Conservation (phyloP, 164 flowering plant genomes). For the Umbellularia californica region DNA sequence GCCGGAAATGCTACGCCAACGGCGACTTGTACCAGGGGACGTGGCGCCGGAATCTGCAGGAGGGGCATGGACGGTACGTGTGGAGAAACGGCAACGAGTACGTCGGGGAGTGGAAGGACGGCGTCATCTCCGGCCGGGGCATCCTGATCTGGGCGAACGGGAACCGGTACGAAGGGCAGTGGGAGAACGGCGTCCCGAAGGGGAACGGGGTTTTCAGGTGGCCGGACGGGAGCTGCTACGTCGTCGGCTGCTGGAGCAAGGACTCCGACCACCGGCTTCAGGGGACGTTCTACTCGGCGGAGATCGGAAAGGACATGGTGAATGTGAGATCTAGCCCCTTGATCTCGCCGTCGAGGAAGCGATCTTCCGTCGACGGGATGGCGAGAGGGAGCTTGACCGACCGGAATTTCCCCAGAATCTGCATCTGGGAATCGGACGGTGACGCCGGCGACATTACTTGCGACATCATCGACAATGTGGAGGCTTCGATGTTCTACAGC, state of each 20-base stretch:
- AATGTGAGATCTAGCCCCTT: neutral
- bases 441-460: slow-evolving; percentile 86
- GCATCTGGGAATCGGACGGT: slow-evolving; percentile 83
- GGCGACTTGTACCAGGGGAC: slow-evolving; percentile 19
- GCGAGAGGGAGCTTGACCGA: slow-evolving; percentile 32
- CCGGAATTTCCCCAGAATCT: slow-evolving; percentile 59
- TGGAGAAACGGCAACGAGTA: slow-evolving; percentile 40
- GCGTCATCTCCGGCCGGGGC: slow-evolving; percentile 34
- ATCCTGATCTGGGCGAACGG: slow-evolving; percentile 42
- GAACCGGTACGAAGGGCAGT: slow-evolving; percentile 35
- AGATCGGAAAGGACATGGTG: neutral
- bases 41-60: slow-evolving; percentile 19
- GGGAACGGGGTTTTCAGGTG: slow-evolving; percentile 37
- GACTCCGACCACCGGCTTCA: slow-evolving; percentile 29
- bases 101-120: slow-evolving; percentile 40
- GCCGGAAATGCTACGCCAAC: slow-evolving; percentile 20
- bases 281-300: slow-evolving; percentile 37
- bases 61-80: slow-evolving; percentile 27
- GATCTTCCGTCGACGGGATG: slow-evolving; percentile 48
- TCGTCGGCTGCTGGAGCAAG: slow-evolving; percentile 31
- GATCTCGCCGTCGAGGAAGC: slow-evolving; percentile 28
- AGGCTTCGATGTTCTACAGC: slow-evolving; percentile 55
- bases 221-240: slow-evolving; percentile 42
- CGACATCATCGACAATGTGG: slow-evolving; percentile 72
- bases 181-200: slow-evolving; percentile 43